Base-by-base conservation (phyloP, 129 eudicot genomes). In the Flaveria linearis region DNA sequence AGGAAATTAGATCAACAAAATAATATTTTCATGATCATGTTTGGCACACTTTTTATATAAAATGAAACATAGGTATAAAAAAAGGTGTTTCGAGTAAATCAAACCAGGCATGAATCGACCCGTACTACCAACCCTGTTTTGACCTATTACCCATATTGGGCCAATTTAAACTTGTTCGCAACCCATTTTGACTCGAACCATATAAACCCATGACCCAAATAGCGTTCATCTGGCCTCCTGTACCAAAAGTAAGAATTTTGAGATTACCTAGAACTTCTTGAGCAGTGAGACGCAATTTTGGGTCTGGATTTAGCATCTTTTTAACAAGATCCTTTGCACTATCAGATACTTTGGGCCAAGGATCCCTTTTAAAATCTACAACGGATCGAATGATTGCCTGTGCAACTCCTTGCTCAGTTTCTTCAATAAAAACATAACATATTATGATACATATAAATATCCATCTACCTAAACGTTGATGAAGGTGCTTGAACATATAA, bases 371-470 rank as follows among this genome's bases (percentile, higher is more conserved):
- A 33, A 75, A 75, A 47, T 75, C 79, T 75, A 75, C 79, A 63
- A 75, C 72, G 3, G 79, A 75, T 30, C 79, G 71, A 47, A 75
- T 75, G 72, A 75, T 75, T 47, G 79, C 79, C 9, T 75, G 79
- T 75, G 72, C 79, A 62, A 75, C 79, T 62, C 79, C 79, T 75
- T 75, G 79, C 53, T 75, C 79, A 30, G 79, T 75, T 75, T 75
- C 79, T 75, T 72, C 61, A 62, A 33, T 61, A 18, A 22, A 62
- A 50, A 75, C 33, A 50, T 12, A 60, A 13, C 51, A 61, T 61
- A 61, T 61, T 25, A 26, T 26, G 30, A 26, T 26, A 26, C 30
- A 26, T 26, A 26, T 26, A 26, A 26, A 1, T 3, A 26, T 3
- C 30, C 30, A 1, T 1, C 30, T 26, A 26, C 30, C 2, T 26